Evolutionary conservation across 306 rosid genomes (phyloP).

Genomic region (Dryas drummondii): DNA sequence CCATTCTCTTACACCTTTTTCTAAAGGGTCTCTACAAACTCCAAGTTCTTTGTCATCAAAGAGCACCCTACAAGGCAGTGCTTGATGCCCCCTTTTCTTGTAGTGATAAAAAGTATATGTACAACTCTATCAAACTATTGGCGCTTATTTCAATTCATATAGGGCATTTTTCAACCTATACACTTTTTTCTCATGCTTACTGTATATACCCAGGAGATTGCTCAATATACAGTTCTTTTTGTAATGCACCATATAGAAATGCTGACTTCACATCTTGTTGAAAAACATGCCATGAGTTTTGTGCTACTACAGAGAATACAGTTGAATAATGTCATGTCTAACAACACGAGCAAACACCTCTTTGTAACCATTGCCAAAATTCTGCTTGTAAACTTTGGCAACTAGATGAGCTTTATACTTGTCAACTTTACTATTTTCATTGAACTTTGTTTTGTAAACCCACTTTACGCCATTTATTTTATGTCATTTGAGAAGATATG

Average conservation of each 20-base stretch:
- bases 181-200: neutral
- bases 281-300: neutral
- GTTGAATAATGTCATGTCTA: neutral
- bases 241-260: neutral
- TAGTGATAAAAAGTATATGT: too few relatives aligned
- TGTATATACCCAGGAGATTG: neutral
- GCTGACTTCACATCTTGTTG: neutral
- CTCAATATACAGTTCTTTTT: neutral
- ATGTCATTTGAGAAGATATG: neutral
- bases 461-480: neutral
- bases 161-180: neutral
- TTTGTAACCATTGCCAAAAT: neutral
- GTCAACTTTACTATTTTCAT: neutral
- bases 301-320: neutral
- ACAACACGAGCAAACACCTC: neutral
- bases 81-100: too few relatives aligned
- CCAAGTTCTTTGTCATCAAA: too few relatives aligned
- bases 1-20: too few relatives aligned
- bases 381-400: neutral
- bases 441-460: slow-evolving; percentile 3
- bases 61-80: too few relatives aligned
- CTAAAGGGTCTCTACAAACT: too few relatives aligned
- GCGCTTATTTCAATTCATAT: neutral
- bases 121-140: neutral
- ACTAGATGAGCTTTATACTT: neutral